phyloP scores from a whole-genome alignment of 306 rosid species.

The Prunus campanulata region DNA sequence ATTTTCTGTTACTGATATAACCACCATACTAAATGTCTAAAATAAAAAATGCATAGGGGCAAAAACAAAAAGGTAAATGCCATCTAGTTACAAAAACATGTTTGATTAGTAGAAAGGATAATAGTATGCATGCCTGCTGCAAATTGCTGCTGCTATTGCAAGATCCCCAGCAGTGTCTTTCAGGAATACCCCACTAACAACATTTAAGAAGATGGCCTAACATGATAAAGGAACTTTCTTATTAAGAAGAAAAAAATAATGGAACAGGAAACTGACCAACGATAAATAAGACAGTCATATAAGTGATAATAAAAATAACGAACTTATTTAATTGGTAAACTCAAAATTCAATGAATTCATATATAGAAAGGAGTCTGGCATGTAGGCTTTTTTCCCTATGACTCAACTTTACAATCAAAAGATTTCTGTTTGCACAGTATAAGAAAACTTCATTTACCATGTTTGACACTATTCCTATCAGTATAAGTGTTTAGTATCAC shows the following conservation, averaged over 20 bases:
- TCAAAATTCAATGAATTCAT: neutral
- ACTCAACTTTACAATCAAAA: neutral
- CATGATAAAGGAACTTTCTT: conserved; percentile 15
- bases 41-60: too few species aligned
- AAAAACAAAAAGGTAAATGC: neutral
- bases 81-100: neutral
- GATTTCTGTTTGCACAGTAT: neutral
- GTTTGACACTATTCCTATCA: neutral
- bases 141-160: conserved; percentile 91
- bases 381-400: neutral
- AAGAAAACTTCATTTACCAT: neutral
- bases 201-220: conserved; percentile 72
- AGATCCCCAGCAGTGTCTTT: conserved; percentile 95
- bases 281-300: neutral
- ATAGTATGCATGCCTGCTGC: conserved; percentile 75
- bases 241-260: conserved; percentile 7
- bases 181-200: conserved; percentile 66
- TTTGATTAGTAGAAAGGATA: neutral
- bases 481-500: neutral
- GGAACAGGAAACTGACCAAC: neutral
- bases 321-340: neutral
- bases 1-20: neutral
- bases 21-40: neutral
- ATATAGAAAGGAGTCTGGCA: neutral
- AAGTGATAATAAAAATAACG: neutral